phyloP scores from a whole-genome alignment of 345 rosid species.

The Euphorbia pulcherrima region DNA sequence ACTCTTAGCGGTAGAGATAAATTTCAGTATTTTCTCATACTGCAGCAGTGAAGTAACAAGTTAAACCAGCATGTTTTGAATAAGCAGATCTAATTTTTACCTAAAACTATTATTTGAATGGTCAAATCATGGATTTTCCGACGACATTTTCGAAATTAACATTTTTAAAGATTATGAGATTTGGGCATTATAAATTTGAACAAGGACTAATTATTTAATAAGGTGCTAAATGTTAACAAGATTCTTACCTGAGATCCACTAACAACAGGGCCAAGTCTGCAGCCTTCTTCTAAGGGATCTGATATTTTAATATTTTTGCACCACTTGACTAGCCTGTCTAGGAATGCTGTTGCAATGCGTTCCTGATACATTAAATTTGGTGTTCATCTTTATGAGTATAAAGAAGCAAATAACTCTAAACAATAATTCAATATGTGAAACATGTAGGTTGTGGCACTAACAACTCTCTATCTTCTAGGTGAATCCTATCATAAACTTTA shows the following conservation, averaged over 20 bases:
- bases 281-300: constrained; percentile 90
- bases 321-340: constrained; percentile 75
- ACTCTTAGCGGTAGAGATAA: constrained; percentile 72
- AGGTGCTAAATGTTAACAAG: background rate
- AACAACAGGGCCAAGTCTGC: constrained; percentile 91
- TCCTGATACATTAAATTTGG: constrained; percentile 44
- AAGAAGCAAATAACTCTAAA: background rate
- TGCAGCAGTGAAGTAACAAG: constrained; percentile 32
- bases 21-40: constrained; percentile 72
- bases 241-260: constrained; percentile 70
- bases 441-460: background rate
- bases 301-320: constrained; percentile 72
- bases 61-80: constrained; percentile 5
- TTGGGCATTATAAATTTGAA: background rate
- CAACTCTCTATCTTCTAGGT: background rate
- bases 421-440: background rate
- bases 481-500: constrained; percentile 2
- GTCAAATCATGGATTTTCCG: background rate
- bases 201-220: background rate
- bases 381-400: background rate
- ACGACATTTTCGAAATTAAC: background rate
- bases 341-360: constrained; percentile 63
- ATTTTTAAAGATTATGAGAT: background rate
- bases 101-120: background rate
- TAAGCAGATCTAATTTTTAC: background rate